These are phyloP conservation scores for Neopestalotiopsis sp. DNA, from an alignment of 2,329 filamentous ascomycete species.

Conservation along the genomic window DNA sequence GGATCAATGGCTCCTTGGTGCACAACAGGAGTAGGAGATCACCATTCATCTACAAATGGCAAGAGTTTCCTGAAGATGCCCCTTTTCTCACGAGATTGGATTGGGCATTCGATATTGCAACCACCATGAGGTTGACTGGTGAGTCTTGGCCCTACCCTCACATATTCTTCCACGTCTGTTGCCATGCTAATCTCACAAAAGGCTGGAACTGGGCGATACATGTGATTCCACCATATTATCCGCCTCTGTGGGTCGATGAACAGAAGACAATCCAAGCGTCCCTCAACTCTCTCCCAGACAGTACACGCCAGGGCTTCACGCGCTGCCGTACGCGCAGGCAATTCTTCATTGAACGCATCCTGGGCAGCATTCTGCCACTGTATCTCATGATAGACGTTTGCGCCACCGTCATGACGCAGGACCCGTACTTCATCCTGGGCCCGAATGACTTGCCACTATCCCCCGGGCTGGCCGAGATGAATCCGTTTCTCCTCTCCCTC, in stretches of 20 bases:
- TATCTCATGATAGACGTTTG: slow-evolving; percentile 75
- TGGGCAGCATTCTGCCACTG: slow-evolving; percentile 51
- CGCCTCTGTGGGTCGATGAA: slow-evolving; percentile 44
- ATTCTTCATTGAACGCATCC: slow-evolving; percentile 52
- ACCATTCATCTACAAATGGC: slow-evolving; percentile 62
- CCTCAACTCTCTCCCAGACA: slow-evolving; percentile 47
- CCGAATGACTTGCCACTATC: slow-evolving; percentile 48
- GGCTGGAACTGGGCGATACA: slow-evolving; percentile 65
- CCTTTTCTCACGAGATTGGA: slow-evolving; percentile 54
- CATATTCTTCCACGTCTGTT: background rate
- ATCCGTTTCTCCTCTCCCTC: slow-evolving; percentile 51
- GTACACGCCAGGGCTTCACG: slow-evolving; percentile 52
- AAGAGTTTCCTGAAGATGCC: slow-evolving; percentile 59
- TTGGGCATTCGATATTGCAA: slow-evolving; percentile 62
- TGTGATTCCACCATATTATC: slow-evolving; percentile 48
- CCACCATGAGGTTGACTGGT: slow-evolving; percentile 62
- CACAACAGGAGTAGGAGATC: slow-evolving; percentile 19
- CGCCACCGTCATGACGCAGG: slow-evolving; percentile 72
- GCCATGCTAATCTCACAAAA: slow-evolving; percentile 28
- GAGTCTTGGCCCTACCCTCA: slow-evolving; percentile 26
- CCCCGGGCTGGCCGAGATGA: slow-evolving; percentile 47
- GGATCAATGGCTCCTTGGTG: no score
- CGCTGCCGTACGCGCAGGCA: slow-evolving; percentile 46
- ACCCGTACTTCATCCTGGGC: slow-evolving; percentile 76
- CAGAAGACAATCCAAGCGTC: slow-evolving; percentile 39